A percentile compares a stretch with the other conserved stretches of the same genome.
phyloP scores from a whole-genome alignment of 106 monocot genomes.

The Dendrobium huoshanense region DNA sequence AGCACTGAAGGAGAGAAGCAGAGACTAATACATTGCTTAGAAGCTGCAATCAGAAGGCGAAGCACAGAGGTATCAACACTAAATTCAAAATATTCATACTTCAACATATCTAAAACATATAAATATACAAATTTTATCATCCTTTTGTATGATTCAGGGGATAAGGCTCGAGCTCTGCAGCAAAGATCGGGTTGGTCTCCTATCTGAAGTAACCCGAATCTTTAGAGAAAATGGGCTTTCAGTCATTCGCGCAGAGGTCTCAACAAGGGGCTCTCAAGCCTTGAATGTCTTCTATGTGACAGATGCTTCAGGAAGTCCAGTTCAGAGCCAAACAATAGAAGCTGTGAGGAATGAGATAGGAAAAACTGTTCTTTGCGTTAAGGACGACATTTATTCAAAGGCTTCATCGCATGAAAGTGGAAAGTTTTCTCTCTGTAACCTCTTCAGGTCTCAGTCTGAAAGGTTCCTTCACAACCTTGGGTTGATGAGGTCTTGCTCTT shows the following conservation, averaged over 20 bases:
- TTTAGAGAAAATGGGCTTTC: constrained; percentile 47
- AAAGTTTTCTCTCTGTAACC: constrained; percentile 37
- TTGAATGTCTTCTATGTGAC: constrained; percentile 39
- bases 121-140: background rate
- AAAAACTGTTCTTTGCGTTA: constrained; percentile 19
- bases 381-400: constrained; percentile 20
- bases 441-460: constrained; percentile 50
- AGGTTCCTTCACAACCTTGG: constrained; percentile 54
- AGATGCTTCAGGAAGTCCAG: constrained; percentile 29
- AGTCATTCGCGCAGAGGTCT: constrained; percentile 42
- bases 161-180: constrained; percentile 36
- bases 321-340: constrained; percentile 21
- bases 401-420: constrained; percentile 14
- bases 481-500: constrained; percentile 35
- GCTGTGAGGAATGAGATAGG: constrained; percentile 10
- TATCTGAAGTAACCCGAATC: constrained; percentile 45
- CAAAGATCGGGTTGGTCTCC: constrained; percentile 44
- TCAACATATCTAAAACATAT: too few relatives aligned
- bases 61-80: constrained; percentile 58
- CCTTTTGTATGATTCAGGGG: constrained; percentile 14
- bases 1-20: constrained; percentile 66
- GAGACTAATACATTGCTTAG: constrained; percentile 55
- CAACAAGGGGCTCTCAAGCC: constrained; percentile 31
- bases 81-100: background rate
- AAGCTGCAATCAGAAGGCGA: constrained; percentile 71